Evolutionary conservation across 2,329 filamentous ascomycete species (phyloP).

Genomic region (Aspergillus cejpii): DNA sequence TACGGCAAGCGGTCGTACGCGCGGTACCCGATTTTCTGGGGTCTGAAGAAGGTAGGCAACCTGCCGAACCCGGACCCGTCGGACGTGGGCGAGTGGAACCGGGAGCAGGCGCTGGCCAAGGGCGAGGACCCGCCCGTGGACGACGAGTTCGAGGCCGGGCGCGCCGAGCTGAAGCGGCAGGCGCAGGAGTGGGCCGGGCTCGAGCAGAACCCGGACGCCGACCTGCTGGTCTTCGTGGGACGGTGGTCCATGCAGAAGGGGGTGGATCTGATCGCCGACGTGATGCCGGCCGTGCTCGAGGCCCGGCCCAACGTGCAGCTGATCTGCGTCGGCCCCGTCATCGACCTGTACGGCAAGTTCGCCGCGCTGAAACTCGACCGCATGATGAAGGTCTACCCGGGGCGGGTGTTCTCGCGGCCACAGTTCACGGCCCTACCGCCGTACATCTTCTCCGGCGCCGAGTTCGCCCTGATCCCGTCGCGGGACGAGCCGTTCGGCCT

Average conservation of each 20-base stretch:
- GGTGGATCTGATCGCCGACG: constrained; percentile 62
- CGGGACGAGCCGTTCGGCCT: constrained; percentile 64
- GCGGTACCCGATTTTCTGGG: constrained; percentile 64
- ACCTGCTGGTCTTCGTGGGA: constrained; percentile 62
- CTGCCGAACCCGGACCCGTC: constrained; percentile 61
- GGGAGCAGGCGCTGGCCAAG: constrained; percentile 42
- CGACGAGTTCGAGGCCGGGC: constrained; percentile 47
- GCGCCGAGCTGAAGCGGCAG: constrained; percentile 52
- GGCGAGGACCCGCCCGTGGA: constrained; percentile 49
- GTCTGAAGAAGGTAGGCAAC: constrained; percentile 55
- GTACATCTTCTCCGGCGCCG: constrained; percentile 61
- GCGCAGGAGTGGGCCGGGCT: constrained; percentile 65
- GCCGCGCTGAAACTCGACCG: constrained; percentile 58
- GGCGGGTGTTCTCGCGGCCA: constrained; percentile 59
- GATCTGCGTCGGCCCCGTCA: constrained; percentile 58
- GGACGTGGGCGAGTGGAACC: constrained; percentile 57
- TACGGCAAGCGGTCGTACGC: constrained; percentile 63
- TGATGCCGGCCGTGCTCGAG: constrained; percentile 59
- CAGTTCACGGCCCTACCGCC: constrained; percentile 62
- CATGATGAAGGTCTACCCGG: constrained; percentile 61
- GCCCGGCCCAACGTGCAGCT: constrained; percentile 55
- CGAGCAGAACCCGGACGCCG: constrained; percentile 54
- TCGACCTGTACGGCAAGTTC: constrained; percentile 62
- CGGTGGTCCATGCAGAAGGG: constrained; percentile 65
- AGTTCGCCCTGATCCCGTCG: constrained; percentile 62